Evolutionary conservation across 2,329 filamentous ascomycete species (phyloP).

Genomic region (Ceratocystiopsis sp.): DNA sequence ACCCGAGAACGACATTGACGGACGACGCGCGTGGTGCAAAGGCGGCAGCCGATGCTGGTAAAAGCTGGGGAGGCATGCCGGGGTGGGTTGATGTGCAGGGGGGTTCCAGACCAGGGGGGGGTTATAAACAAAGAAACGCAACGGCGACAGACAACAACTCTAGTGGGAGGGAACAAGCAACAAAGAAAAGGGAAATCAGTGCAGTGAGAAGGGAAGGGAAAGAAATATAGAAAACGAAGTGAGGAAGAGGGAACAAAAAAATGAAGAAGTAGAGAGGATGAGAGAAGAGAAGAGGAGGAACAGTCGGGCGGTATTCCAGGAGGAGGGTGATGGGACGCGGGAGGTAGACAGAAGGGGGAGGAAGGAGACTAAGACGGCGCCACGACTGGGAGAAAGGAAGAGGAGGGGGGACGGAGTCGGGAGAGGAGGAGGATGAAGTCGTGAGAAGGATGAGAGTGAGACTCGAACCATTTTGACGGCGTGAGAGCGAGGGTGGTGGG

Average conservation of each 20-base stretch:
- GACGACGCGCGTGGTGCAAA: slow-evolving; percentile 82
- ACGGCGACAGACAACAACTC: background rate
- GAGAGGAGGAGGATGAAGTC: slow-evolving; percentile 21
- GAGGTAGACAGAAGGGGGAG: background rate
- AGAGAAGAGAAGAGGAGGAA: background rate
- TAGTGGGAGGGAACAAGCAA: background rate
- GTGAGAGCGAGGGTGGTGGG: slow-evolving; percentile 22
- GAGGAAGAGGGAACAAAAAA: background rate
- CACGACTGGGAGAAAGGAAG: slow-evolving; percentile 41
- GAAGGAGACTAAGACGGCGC: slow-evolving; percentile 22
- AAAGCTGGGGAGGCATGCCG: slow-evolving; percentile 73
- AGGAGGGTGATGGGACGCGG: background rate
- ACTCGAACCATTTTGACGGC: slow-evolving; percentile 17
- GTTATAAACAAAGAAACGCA: background rate
- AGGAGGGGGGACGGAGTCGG: slow-evolving; percentile 30
- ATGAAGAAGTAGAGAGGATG: background rate
- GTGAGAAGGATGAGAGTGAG: slow-evolving; percentile 33
- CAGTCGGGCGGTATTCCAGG: slow-evolving; percentile 5
- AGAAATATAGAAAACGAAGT: background rate
- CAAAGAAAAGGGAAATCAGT: background rate
- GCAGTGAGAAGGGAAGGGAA: background rate
- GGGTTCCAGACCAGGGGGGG: slow-evolving; percentile 11
- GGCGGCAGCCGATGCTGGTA: slow-evolving; percentile 88
- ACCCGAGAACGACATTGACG: slow-evolving; percentile 84
- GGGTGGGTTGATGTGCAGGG: slow-evolving; percentile 10